Conservation (phyloP, 2,329 filamentous ascomycete species). For the Pseudopyricularia cyperi region DNA sequence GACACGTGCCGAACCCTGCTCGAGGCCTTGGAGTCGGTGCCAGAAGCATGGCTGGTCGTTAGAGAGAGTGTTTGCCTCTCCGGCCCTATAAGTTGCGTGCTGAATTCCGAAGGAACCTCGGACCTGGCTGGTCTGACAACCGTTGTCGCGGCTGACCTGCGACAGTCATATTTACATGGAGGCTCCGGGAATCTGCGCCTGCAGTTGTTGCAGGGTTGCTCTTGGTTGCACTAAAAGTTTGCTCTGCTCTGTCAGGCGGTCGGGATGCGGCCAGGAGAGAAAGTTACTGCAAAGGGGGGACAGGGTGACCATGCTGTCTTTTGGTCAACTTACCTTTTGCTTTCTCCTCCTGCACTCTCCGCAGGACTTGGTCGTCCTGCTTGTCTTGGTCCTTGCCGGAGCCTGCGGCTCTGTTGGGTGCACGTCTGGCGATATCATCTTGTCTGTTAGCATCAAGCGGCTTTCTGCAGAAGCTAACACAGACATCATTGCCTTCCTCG, state of each 20-base stretch:
- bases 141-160: slow-evolving; percentile 4
- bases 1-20: neutral
- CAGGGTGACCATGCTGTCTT: neutral
- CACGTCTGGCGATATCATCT: neutral
- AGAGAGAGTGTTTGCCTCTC: neutral
- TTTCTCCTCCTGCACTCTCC: slow-evolving; percentile 34
- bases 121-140: slow-evolving; percentile 2
- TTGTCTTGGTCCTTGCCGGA: neutral
- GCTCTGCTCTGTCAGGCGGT: neutral
- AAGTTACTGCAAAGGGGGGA: neutral
- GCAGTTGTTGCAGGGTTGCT: slow-evolving; percentile 34
- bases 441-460: neutral
- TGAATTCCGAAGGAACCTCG: neutral
- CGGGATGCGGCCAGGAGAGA: slow-evolving; percentile 9
- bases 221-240: slow-evolving; percentile 25
- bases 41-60: neutral
- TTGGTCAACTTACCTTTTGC: slow-evolving; percentile 25
- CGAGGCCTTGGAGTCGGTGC: neutral
- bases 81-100: neutral
- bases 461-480: too few species aligned
- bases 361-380: slow-evolving; percentile 24
- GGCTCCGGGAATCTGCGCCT: slow-evolving; percentile 32
- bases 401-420: neutral
- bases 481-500: too few species aligned
- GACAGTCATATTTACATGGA: slow-evolving; percentile 24